Evolutionary conservation across 2,329 filamentous ascomycete genomes (phyloP), one percentile per base, ranked within the genome.

Genomic region (Myriosclerotinia scirpicola): DNA sequence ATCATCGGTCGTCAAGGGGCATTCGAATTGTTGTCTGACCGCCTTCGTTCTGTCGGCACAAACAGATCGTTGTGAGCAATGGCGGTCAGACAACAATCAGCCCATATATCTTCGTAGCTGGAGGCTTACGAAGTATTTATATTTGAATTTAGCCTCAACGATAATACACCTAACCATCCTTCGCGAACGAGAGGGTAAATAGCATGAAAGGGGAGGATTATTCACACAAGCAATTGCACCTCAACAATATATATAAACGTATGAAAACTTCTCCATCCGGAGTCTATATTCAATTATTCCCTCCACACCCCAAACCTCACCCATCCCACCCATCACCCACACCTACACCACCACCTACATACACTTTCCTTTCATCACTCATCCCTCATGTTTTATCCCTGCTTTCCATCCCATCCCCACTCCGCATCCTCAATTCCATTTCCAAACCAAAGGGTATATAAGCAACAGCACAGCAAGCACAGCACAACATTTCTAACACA

Each of bases 211-310:
- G 30, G 30, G 30, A 22, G 14, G 12, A 22, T 50, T n/a, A 50
- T 14, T n/a, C 42, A 59, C 12, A 3, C 26, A 48, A 22, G 26
- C 15, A 34, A 2, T 34, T 20, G 52, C 26, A 20, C 7, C 54
- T n/a, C 2, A 9, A 22, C 15, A 15, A 30, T 12, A 0, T 11
- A 0, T 11, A 42, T 17, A 34, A 22, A 36, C 42, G 42, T 50
- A 26, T 54, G 46, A 30, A 8, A 54, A 62, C 54, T 61, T 66
- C 22, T 34, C 46, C 22, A 60, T 59, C 22, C 46, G 17, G 60
- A 52, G 64, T 66, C 56, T 66, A 66, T 66, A 66, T 66, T 66
- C 64, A 66, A 66, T 61, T 53, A 46, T 36, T 34, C 48, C 46
- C 40, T 54, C 36, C 36, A 34, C 6, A 4, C 30, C 30, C 5